These are phyloP conservation scores for Hirsutella thompsonii DNA, from an alignment of 2,329 filamentous ascomycete genomes.

Conservation along the genomic window DNA sequence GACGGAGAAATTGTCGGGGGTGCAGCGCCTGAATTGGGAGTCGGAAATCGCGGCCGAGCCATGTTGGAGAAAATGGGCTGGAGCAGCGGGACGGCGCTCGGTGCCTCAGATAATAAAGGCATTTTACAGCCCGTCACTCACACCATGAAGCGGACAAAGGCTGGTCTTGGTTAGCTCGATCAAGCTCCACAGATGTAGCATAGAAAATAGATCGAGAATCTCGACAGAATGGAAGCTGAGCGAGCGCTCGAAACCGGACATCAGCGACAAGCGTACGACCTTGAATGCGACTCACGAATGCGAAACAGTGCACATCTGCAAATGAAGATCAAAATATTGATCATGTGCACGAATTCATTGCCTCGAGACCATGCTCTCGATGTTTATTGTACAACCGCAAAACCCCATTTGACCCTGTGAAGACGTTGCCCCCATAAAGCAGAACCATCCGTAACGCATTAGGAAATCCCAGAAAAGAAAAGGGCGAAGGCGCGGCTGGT, in stretches of 20 bases:
- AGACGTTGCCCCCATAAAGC: slow-evolving; percentile 55
- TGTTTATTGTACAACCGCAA: slow-evolving; percentile 61
- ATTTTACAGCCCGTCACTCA: slow-evolving; percentile 78
- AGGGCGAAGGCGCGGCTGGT: slow-evolving; percentile 14
- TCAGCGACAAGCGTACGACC: too few species aligned
- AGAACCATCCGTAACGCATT: slow-evolving; percentile 66
- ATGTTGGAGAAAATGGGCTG: slow-evolving; percentile 98
- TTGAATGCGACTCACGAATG: too few species aligned
- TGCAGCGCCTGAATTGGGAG: slow-evolving; percentile 69
- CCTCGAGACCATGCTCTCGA: slow-evolving; percentile 49
- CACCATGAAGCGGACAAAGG: slow-evolving; percentile 74
- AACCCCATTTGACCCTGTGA: slow-evolving; percentile 57
- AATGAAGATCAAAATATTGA: slow-evolving; percentile 9
- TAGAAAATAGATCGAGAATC: too few species aligned
- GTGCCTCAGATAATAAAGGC: slow-evolving; percentile 71
- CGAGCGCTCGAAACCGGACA: too few species aligned
- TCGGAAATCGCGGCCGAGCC: slow-evolving; percentile 68
- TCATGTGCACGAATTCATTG: slow-evolving; percentile 52
- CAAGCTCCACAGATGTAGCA: too few species aligned
- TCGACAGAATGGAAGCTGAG: too few species aligned
- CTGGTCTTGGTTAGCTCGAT: slow-evolving; percentile 74
- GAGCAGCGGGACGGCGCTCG: slow-evolving; percentile 74
- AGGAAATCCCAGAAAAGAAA: slow-evolving; percentile 37
- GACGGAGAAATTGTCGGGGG: slow-evolving; percentile 86
- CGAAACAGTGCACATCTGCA: neutral